Percentiles rank a stretch among this genome's conserved stretches.
Evolutionary conservation across 176 grass and related monocot genomes (phyloP).

Genomic region (Thalia dealbata): DNA sequence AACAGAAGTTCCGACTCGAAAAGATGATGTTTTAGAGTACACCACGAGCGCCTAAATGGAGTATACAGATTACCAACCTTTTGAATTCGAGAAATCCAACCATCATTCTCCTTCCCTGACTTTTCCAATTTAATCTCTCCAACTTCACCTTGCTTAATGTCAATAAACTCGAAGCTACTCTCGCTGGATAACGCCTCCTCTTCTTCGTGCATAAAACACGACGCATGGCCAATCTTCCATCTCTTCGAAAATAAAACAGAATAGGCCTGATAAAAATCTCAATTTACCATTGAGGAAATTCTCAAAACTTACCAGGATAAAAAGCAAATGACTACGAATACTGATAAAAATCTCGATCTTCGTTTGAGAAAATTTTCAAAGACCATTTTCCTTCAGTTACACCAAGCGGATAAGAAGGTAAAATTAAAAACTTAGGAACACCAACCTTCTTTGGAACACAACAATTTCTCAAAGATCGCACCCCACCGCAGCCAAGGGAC

Average conservation of each 20-base stretch:
- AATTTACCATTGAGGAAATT: neutral
- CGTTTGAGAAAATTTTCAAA: neutral
- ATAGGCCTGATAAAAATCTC: neutral
- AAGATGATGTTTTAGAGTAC: neutral
- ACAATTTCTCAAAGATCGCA: neutral
- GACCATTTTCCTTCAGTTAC: neutral
- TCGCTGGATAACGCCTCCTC: conserved; percentile 31
- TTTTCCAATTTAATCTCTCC: conserved; percentile 21
- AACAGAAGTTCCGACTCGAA: neutral
- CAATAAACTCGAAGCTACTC: conserved; percentile 12
- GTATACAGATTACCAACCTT: conserved; percentile 25
- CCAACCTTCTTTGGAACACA: neutral
- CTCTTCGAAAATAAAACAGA: conserved; percentile 30
- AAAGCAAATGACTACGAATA: too few species aligned
- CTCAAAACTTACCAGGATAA: neutral
- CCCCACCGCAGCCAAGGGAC: neutral
- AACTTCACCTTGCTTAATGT: conserved; percentile 6
- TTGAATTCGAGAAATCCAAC: conserved; percentile 28
- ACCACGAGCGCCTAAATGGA: neutral
- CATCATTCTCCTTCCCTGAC: conserved; percentile 7
- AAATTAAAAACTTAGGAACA: neutral
- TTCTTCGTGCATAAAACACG: conserved; percentile 49
- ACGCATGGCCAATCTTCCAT: conserved; percentile 28
- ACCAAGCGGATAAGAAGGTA: too few species aligned
- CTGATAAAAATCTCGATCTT: neutral